These are phyloP conservation scores for Phoma sp. DNA, from an alignment of 2,329 filamentous ascomycete genomes.

Conservation along the genomic window DNA sequence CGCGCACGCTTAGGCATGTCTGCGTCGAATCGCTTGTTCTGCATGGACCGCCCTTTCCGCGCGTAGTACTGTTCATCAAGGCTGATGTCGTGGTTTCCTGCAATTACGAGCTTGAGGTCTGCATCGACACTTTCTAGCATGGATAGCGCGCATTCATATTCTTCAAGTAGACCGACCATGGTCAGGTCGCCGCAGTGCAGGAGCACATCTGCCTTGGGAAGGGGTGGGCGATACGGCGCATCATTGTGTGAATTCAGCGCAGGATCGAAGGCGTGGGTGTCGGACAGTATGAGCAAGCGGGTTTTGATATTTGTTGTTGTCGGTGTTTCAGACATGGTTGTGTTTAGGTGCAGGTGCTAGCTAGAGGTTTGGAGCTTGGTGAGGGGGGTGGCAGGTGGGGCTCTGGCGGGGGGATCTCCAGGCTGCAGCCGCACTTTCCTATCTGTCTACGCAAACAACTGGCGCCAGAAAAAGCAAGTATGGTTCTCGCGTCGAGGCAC, in stretches of 20 bases:
- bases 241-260: constrained; percentile 16
- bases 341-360: background rate
- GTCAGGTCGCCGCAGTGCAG: constrained; percentile 67
- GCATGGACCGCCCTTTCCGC: constrained; percentile 35
- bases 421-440: no score
- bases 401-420: background rate
- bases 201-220: constrained; percentile 60
- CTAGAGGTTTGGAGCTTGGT: background rate
- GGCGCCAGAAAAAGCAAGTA: background rate
- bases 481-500: no score
- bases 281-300: constrained; percentile 53
- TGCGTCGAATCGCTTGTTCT: constrained; percentile 27
- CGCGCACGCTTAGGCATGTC: constrained; percentile 40
- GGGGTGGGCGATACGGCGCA: constrained; percentile 44
- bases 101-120: constrained; percentile 65
- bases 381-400: constrained; percentile 1
- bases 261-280: constrained; percentile 46
- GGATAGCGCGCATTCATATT: constrained; percentile 56
- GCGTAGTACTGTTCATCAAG: constrained; percentile 60
- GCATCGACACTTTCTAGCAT: constrained; percentile 58
- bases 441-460: no score
- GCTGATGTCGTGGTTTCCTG: constrained; percentile 67
- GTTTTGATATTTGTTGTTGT: constrained; percentile 37
- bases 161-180: constrained; percentile 53
- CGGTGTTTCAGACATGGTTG: constrained; percentile 19